Percentiles rank a stretch among this genome's conserved stretches.
Conservation (phyloP, 768 basidiomycete genomes). For the Termitomyces sp. region DNA sequence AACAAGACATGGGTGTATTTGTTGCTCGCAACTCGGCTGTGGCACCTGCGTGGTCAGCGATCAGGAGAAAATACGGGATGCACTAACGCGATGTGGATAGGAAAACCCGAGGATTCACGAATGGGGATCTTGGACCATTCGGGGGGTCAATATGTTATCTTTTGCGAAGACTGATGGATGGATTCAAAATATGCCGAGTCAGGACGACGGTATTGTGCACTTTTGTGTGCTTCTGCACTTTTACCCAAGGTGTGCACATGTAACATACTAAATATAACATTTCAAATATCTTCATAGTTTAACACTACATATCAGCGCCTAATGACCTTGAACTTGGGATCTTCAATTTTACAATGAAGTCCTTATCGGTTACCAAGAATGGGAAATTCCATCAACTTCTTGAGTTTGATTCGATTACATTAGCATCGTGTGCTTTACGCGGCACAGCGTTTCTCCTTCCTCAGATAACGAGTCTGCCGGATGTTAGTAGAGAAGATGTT, state of each 20-base stretch:
- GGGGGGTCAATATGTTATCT: background rate
- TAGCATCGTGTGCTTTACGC: background rate
- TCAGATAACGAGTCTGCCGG: background rate
- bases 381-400: background rate
- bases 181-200: constrained; percentile 6
- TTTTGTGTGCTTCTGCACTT: constrained; percentile 4
- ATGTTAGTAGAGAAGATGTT: background rate
- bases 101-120: background rate
- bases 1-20: constrained; percentile 81
- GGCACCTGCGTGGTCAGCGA: constrained; percentile 66
- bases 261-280: background rate
- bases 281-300: background rate
- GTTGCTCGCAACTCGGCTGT: constrained; percentile 53
- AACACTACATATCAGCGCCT: background rate
- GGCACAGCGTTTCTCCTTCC: background rate
- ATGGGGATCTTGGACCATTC: background rate
- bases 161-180: background rate
- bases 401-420: background rate
- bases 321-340: background rate
- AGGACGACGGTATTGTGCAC: constrained; percentile 1
- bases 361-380: background rate
- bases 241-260: background rate
- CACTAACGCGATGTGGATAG: constrained; percentile 16
- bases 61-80: constrained; percentile 71
- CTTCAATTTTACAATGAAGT: too few species aligned